Percentiles rank a stretch among this genome's conserved stretches.
phyloP scores from a whole-genome alignment of 805 yeast genomes.

The Ogataea trehaloabstinens region DNA sequence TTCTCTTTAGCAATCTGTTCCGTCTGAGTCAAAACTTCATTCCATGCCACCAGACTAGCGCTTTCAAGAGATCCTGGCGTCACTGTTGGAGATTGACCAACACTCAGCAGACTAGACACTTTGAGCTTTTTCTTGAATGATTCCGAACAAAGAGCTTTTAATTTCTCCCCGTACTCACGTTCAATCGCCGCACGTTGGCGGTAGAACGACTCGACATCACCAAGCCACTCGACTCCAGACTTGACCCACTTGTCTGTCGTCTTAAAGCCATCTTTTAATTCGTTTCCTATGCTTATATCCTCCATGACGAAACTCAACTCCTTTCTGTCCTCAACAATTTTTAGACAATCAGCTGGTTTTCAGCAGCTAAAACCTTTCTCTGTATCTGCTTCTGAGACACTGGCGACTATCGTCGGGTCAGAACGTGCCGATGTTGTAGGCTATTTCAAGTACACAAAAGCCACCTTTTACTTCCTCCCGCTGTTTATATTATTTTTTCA shows the following conservation, averaged over 20 bases:
- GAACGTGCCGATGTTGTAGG: too few species aligned
- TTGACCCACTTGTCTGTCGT: constrained; percentile 76
- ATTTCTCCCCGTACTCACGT: constrained; percentile 71
- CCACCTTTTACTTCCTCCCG: too few species aligned
- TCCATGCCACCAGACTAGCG: constrained; percentile 88
- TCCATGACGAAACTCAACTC: constrained; percentile 23
- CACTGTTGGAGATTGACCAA: constrained; percentile 85
- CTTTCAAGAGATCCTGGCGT: constrained; percentile 95
- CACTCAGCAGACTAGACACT: constrained; percentile 64
- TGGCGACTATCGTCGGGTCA: too few species aligned
- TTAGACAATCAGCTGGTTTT: too few species aligned
- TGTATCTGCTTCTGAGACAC: too few species aligned
- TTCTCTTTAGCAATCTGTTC: constrained; percentile 75
- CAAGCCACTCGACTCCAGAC: constrained; percentile 70
- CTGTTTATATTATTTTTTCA: too few species aligned
- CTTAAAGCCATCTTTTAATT: constrained; percentile 76
- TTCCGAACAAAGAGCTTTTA: constrained; percentile 61
- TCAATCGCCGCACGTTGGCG: constrained; percentile 80
- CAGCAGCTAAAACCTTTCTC: too few species aligned
- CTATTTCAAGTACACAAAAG: too few species aligned
- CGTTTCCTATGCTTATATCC: constrained; percentile 57
- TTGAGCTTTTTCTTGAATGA: constrained; percentile 77
- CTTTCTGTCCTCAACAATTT: too few species aligned
- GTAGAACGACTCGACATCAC: constrained; percentile 80
- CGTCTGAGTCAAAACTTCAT: constrained; percentile 77